Evolutionary conservation across 2,329 filamentous ascomycete species (phyloP).

Genomic region (Aspergillus vadensis): DNA sequence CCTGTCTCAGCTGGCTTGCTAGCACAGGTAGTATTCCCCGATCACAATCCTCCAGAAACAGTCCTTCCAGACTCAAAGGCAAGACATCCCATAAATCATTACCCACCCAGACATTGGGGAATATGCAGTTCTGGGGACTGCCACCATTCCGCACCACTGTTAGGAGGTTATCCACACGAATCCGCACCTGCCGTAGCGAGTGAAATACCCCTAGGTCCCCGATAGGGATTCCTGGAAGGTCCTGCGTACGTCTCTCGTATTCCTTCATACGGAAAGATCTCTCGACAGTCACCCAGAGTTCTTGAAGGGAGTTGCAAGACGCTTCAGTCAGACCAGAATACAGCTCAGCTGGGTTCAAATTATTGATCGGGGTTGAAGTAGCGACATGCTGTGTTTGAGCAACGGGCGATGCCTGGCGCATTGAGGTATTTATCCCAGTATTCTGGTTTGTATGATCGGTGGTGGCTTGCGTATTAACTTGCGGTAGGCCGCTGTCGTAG

Average conservation of each 20-base stretch:
- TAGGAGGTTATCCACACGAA: background rate
- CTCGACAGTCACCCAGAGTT: background rate
- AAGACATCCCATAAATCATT: background rate
- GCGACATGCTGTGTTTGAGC: background rate
- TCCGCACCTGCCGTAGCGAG: background rate
- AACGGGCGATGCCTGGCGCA: background rate
- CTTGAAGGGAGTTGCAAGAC: background rate
- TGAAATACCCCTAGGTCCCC: background rate
- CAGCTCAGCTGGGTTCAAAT: background rate
- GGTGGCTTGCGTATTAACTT: background rate
- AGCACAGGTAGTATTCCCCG: background rate
- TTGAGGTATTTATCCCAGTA: background rate
- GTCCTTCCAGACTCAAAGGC: background rate
- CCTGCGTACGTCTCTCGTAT: background rate
- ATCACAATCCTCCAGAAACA: background rate
- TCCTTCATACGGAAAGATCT: background rate
- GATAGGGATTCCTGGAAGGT: background rate
- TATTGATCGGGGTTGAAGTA: background rate
- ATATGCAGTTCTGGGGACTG: too few species aligned
- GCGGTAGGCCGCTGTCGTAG: background rate
- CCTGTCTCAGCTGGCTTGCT: background rate
- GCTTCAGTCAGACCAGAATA: background rate
- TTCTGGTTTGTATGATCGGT: background rate
- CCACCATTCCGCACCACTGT: background rate
- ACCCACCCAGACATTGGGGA: background rate